Evolutionary conservation across 371 early-diverging fungal genomes (phyloP).

Genomic region (Fennellomyces sp.): DNA sequence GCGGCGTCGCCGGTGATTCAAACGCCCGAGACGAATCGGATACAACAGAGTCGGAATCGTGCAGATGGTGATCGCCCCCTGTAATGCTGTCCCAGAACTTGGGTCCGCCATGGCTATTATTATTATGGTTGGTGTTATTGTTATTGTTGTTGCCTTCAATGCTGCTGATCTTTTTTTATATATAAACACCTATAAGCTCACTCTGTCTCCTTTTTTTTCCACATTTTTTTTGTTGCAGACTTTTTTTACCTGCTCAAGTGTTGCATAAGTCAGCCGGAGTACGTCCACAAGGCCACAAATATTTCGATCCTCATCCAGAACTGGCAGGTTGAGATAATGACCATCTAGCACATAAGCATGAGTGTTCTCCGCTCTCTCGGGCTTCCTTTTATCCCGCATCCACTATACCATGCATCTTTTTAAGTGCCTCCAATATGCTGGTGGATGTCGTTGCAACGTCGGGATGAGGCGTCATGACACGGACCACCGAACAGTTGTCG

Average conservation of each 20-base stretch:
- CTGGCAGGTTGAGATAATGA: slow-evolving; percentile 95
- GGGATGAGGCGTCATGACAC: slow-evolving; percentile 24
- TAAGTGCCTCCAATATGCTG: slow-evolving; percentile 90
- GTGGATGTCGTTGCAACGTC: slow-evolving; percentile 75
- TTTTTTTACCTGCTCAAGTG: slow-evolving; percentile 65
- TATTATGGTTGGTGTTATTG: neutral
- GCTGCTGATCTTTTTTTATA: slow-evolving; percentile 29
- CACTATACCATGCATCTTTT: slow-evolving; percentile 70
- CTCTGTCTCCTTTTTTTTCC: neutral
- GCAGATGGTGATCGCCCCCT: slow-evolving; percentile 11
- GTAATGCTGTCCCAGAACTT: slow-evolving; percentile 16
- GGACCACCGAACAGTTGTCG: slow-evolving; percentile 62
- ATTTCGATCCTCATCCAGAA: slow-evolving; percentile 77
- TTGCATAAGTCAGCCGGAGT: slow-evolving; percentile 85
- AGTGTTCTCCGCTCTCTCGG: neutral
- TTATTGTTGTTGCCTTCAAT: slow-evolving; percentile 37
- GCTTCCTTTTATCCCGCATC: neutral
- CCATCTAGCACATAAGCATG: slow-evolving; percentile 69
- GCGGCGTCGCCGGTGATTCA: slow-evolving; percentile 26
- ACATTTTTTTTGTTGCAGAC: neutral
- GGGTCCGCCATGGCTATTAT: slow-evolving; percentile 18
- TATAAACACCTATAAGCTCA: neutral
- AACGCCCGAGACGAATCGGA: slow-evolving; percentile 48
- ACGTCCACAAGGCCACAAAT: slow-evolving; percentile 95
- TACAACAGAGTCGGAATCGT: slow-evolving; percentile 47